Conservation (phyloP, 1,284 basidiomycete species). For the Ceraceosorus guamensis region DNA sequence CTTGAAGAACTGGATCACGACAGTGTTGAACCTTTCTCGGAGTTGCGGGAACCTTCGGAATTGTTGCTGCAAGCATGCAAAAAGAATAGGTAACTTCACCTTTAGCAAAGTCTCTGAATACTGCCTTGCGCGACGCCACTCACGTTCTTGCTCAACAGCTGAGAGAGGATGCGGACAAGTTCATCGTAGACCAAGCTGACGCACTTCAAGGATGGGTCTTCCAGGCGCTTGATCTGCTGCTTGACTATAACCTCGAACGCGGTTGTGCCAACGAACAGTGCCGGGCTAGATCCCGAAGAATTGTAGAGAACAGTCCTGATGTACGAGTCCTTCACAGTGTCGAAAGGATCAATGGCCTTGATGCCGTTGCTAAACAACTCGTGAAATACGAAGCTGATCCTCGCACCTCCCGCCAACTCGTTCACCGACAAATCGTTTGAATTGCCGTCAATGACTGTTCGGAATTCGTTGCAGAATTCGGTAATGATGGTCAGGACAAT, state of each 20-base stretch:
- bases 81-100: conserved; percentile 2
- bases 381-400: conserved; percentile 97
- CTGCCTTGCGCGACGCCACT: too few relatives aligned
- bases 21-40: conserved; percentile 83
- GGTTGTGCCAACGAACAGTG: conserved; percentile 88
- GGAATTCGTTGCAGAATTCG: conserved; percentile 93
- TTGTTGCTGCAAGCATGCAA: conserved; percentile 59
- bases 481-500: conserved; percentile 92
- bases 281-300: conserved; percentile 91
- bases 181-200: conserved; percentile 93
- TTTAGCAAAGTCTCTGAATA: not conserved
- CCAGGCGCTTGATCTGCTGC: conserved; percentile 92
- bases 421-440: conserved; percentile 89
- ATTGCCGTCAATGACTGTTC: conserved; percentile 91
- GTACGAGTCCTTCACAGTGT: conserved; percentile 96
- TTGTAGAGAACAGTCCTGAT: conserved; percentile 93
- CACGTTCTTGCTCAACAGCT: conserved; percentile 79
- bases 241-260: conserved; percentile 98
- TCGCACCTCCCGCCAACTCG: conserved; percentile 90
- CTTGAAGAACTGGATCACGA: conserved; percentile 95
- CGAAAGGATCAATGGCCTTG: conserved; percentile 91
- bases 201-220: conserved; percentile 87
- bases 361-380: conserved; percentile 95
- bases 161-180: conserved; percentile 85
- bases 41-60: conserved; percentile 93